phyloP scores from a whole-genome alignment of 805 yeast species.

The Candida koratica region DNA sequence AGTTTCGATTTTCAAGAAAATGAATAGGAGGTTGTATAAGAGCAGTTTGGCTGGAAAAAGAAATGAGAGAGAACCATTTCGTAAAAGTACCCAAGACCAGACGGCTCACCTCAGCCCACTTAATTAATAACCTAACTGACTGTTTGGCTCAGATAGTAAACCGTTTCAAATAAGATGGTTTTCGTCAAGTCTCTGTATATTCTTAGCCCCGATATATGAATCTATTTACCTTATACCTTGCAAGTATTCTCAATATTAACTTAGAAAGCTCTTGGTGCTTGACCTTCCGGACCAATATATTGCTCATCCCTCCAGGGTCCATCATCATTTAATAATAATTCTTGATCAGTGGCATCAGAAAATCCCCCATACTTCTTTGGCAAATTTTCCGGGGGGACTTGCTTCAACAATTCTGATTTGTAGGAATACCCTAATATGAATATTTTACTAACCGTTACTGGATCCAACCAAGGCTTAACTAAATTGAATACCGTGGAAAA shows the following conservation, averaged over 20 bases:
- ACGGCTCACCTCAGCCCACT: too few relatives aligned
- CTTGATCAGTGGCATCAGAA: conserved; percentile 67
- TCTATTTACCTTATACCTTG: too few relatives aligned
- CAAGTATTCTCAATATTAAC: neutral
- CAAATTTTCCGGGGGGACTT: conserved; percentile 87
- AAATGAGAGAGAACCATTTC: too few relatives aligned
- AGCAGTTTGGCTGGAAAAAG: too few relatives aligned
- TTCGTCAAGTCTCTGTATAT: conserved; percentile 1
- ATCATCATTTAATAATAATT: conserved; percentile 78
- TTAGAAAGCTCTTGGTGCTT: conserved; percentile 57
- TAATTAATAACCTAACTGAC: too few relatives aligned
- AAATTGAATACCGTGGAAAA: conserved; percentile 88
- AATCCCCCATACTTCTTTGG: conserved; percentile 88
- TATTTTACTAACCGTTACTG: conserved; percentile 93
- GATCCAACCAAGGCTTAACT: conserved; percentile 92
- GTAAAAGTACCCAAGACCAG: too few relatives aligned
- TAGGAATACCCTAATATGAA: conserved; percentile 78
- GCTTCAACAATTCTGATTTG: conserved; percentile 77
- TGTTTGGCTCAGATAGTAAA: too few relatives aligned
- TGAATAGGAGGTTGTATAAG: too few relatives aligned
- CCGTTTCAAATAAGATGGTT: too few relatives aligned
- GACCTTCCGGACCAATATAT: conserved; percentile 92
- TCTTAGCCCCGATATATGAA: neutral
- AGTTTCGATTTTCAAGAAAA: too few relatives aligned
- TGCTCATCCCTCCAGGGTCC: conserved; percentile 96